Conservation (phyloP, 106 monocot species). For the Xerophyta viscosa region DNA sequence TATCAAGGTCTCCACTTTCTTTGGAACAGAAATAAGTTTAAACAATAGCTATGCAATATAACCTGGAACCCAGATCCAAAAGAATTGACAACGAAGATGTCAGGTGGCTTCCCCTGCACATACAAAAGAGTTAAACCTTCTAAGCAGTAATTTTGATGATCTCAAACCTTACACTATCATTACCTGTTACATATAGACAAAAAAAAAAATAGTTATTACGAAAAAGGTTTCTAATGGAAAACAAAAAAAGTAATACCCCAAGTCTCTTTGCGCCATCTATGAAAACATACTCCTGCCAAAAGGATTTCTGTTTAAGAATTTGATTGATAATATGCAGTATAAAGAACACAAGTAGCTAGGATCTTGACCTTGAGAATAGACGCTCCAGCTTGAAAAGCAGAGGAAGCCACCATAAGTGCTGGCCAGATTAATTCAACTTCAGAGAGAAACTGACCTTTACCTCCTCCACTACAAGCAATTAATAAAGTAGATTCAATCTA, state of each 20-base stretch:
- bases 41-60: constrained; percentile 8
- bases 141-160: too few relatives aligned
- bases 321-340: background rate
- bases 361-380: constrained; percentile 84
- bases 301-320: too few relatives aligned
- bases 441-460: constrained; percentile 48
- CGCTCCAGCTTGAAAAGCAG: constrained; percentile 92
- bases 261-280: constrained; percentile 77
- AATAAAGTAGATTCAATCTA: background rate
- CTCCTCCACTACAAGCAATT: constrained; percentile 53
- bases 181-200: background rate
- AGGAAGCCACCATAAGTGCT: constrained; percentile 72
- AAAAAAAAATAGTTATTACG: constrained; percentile 48
- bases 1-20: too few relatives aligned
- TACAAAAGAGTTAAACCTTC: constrained; percentile 26
- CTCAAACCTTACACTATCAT: too few relatives aligned
- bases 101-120: constrained; percentile 77
- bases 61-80: constrained; percentile 99
- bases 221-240: constrained; percentile 3
- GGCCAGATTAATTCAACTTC: constrained; percentile 68
- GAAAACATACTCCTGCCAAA: constrained; percentile 77
- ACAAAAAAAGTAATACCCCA: constrained; percentile 43
- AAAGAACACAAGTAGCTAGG: background rate
- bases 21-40: too few relatives aligned
- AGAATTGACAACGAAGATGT: constrained; percentile 97